Conservation (phyloP, 2,329 filamentous ascomycete species). For the Ophiostoma fasciatum region DNA sequence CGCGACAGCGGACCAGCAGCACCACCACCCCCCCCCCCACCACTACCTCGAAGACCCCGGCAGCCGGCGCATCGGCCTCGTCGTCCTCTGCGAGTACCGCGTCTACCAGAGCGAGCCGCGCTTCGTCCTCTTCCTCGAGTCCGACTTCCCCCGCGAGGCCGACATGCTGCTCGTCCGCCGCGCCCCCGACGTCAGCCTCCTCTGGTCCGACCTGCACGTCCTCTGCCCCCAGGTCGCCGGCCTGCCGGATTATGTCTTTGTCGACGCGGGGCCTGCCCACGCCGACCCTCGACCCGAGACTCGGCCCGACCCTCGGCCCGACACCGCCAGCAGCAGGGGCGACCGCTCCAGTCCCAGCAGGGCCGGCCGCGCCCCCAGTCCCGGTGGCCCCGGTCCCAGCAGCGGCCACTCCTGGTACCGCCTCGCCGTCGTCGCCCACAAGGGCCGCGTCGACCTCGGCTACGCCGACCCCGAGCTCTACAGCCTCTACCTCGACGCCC, state of each 20-base stretch:
- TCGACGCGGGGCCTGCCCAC: not conserved
- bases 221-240: not conserved
- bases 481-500: slow-evolving; percentile 3
- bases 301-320: too few relatives aligned
- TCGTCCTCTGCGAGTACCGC: slow-evolving; percentile 5
- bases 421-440: not conserved
- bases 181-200: slow-evolving; percentile 1
- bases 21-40: too few relatives aligned
- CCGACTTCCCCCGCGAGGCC: slow-evolving; percentile 1
- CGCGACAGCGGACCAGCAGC: too few relatives aligned
- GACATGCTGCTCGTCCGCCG: slow-evolving; percentile 6
- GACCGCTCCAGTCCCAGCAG: too few relatives aligned
- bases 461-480: not conserved
- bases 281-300: too few relatives aligned
- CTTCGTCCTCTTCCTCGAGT: slow-evolving; percentile 3
- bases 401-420: slow-evolving; percentile 4
- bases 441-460: not conserved
- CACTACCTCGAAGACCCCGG: too few relatives aligned
- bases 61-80: slow-evolving; percentile 2
- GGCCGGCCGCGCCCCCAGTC: too few relatives aligned
- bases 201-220: slow-evolving; percentile 5
- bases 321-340: too few relatives aligned
- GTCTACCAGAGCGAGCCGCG: not conserved
- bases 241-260: slow-evolving; percentile 1
- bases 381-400: too few relatives aligned